These are phyloP conservation scores for Petunia secreta DNA, from an alignment of 257 asterid species.

Conservation along the genomic window DNA sequence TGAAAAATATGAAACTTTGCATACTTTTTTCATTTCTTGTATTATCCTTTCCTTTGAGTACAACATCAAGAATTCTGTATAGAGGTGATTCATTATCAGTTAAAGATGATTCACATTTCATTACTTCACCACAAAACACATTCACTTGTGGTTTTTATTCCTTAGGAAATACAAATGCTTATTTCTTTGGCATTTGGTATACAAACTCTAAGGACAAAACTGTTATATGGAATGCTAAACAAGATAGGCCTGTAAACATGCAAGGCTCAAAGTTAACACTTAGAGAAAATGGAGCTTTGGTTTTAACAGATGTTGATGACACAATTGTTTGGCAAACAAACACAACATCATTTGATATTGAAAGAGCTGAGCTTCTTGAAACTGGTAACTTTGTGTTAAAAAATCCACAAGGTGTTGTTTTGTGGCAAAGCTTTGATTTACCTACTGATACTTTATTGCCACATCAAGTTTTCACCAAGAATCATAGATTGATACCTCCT, in stretches of 20 bases:
- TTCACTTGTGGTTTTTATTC: slow-evolving; percentile 66
- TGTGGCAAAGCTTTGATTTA: slow-evolving; percentile 72
- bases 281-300: slow-evolving; percentile 36
- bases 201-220: slow-evolving; percentile 61
- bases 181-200: slow-evolving; percentile 72
- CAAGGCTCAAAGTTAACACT: slow-evolving; percentile 43
- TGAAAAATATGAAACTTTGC: not conserved
- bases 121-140: slow-evolving; percentile 52
- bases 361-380: slow-evolving; percentile 50
- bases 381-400: slow-evolving; percentile 60
- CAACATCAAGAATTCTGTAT: slow-evolving; percentile 35
- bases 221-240: slow-evolving; percentile 68
- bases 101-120: slow-evolving; percentile 39
- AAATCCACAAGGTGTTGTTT: slow-evolving; percentile 37
- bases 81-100: slow-evolving; percentile 58
- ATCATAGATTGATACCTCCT: slow-evolving; percentile 48
- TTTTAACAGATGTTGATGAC: slow-evolving; percentile 40
- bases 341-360: slow-evolving; percentile 26
- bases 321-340: slow-evolving; percentile 40
- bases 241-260: slow-evolving; percentile 61
- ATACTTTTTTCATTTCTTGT: slow-evolving; percentile 11
- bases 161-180: slow-evolving; percentile 55
- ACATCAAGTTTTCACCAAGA: slow-evolving; percentile 59
- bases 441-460: slow-evolving; percentile 73
- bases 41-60: slow-evolving; percentile 3